Evolutionary conservation across 1,284 basidiomycete species (phyloP).

Genomic region (Heterobasidion irregulare): DNA sequence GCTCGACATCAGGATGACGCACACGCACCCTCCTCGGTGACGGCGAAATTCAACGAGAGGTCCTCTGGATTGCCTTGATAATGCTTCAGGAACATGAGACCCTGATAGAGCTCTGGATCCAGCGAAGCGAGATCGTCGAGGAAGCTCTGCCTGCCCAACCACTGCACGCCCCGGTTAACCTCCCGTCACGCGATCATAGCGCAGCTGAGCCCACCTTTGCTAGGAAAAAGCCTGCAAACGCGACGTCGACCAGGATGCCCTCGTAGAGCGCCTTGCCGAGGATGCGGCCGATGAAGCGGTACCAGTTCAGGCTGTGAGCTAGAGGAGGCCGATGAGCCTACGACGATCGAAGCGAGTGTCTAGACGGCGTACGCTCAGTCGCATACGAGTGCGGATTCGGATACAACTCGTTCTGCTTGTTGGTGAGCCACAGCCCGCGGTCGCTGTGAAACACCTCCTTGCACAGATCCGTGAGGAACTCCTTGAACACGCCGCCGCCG

Average conservation of each 20-base stretch:
- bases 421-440: constrained; percentile 89
- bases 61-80: constrained; percentile 87
- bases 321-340: constrained; percentile 1
- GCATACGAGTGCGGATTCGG: constrained; percentile 91
- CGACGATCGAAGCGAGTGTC: constrained; percentile 1
- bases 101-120: constrained; percentile 91
- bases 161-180: constrained; percentile 34
- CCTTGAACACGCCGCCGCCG: constrained; percentile 96
- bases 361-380: constrained; percentile 55
- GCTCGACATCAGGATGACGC: background rate
- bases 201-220: constrained; percentile 52
- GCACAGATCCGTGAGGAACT: constrained; percentile 87
- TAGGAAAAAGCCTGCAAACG: constrained; percentile 94
- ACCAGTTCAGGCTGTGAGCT: constrained; percentile 89
- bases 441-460: constrained; percentile 95
- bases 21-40: constrained; percentile 72
- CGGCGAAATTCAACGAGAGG: constrained; percentile 87
- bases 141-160: constrained; percentile 84
- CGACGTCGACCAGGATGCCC: constrained; percentile 93
- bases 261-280: constrained; percentile 96
- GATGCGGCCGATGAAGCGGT: constrained; percentile 88
- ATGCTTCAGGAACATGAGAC: constrained; percentile 89
- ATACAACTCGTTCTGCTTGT: constrained; percentile 87
- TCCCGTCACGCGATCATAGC: background rate
- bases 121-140: constrained; percentile 87